Conservation (phyloP, 768 basidiomycete species). For the Lentinula sp. region DNA sequence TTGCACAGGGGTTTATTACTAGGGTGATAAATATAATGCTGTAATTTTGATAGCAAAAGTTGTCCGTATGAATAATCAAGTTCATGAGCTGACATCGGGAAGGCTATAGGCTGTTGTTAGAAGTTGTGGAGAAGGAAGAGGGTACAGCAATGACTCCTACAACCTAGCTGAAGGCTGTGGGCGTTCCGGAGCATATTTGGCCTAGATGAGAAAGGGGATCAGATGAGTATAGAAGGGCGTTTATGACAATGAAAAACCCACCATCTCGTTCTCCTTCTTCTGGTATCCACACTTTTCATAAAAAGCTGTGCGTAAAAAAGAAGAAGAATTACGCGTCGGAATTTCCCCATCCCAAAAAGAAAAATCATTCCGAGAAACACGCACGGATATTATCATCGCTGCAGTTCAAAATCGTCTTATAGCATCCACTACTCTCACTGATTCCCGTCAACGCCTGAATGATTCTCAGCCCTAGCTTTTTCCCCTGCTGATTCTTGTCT, state of each 20-base stretch:
- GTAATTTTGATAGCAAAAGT: neutral
- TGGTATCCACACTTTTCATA: constrained; percentile 94
- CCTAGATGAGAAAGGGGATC: constrained; percentile 24
- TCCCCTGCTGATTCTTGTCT: constrained; percentile 80
- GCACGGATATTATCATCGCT: constrained; percentile 85
- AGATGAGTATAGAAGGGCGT: neutral
- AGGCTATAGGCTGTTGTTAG: neutral
- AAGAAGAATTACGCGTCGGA: constrained; percentile 1
- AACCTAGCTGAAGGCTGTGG: neutral
- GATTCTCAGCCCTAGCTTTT: constrained; percentile 82
- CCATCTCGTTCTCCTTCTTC: constrained; percentile 95
- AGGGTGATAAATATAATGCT: neutral
- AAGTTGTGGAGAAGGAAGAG: neutral
- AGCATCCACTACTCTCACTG: constrained; percentile 75
- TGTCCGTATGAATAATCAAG: neutral
- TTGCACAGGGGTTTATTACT: neutral
- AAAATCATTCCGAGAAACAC: constrained; percentile 25
- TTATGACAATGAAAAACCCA: constrained; percentile 20
- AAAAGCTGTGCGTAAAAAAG: constrained; percentile 54
- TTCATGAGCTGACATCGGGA: neutral
- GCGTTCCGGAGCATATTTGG: constrained; percentile 51
- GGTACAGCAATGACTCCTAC: neutral
- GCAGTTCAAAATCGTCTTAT: constrained; percentile 98
- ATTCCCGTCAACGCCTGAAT: constrained; percentile 83
- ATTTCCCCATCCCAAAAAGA: neutral